Base-by-base conservation (phyloP, 306 rosid species). In the Acacia melanoxylon region DNA sequence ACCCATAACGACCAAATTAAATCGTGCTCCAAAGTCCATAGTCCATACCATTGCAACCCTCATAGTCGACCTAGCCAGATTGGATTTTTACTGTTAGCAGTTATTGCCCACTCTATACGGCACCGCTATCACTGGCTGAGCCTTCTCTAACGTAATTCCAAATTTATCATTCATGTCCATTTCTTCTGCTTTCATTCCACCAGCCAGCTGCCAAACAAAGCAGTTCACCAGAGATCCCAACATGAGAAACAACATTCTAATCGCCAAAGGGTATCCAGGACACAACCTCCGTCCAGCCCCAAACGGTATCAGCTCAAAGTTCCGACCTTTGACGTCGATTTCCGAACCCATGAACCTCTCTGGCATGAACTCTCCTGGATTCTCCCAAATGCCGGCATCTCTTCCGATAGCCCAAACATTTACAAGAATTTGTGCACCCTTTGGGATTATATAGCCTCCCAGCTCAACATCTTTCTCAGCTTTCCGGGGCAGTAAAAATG, bases 171-270 rank as follows among this genome's bases (percentile, higher is more conserved):
- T 85, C 88, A 87, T 83, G 56, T 83, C 70, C 80, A 89, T 5
- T 3, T 78, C 85, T 15, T 84, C 67, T 58, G 83, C 58, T 78
- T 31, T 42, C 52, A 48, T 19, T 9, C 86, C 89, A 68, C 71
- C 83, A 20, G 73, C 83, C 73, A 87, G 86, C 82, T 81, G 85
- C 92, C 90, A 89, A 69, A 81, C 86, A 74, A 87, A 87, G 17
- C 54, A 85, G 77, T 86, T 85, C n/a, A 85, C 10, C 4, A 89
- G 78, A 6, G 85, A 80, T 56, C 87, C 90, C 72, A 87, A 63
- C 85, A 85, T 72, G 51, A 79, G 63, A 68, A 76, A 48, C 75
- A 85, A 44, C 75, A 87, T 76, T 56, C 86, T 82, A 25, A 72
- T 37, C 0, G 85, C 88, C 81, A 87, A 81, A 3, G 85, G 86